Evolutionary conservation across 805 yeast species (phyloP), one percentile per base, ranked within the genome.

Genomic region (Saccharomycopsis lassenensis): DNA sequence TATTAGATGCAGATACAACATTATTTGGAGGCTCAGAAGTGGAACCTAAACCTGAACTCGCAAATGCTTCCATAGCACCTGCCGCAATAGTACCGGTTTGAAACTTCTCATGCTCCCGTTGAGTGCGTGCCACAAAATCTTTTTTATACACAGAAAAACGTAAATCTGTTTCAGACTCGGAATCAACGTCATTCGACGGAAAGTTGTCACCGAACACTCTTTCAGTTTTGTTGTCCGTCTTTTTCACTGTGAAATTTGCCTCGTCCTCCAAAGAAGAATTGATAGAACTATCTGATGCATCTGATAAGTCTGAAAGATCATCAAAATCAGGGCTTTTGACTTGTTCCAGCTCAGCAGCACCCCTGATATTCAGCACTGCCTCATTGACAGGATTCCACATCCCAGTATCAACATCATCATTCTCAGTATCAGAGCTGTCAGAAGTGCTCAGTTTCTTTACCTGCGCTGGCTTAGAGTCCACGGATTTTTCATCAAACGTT

Each of bases 181-280:
- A 16, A 17, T 39, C 41, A n/a, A 8, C 7, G 7, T 36, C 19
- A 5, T 25, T 31, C 4, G 46, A 33, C 20, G 39, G 42, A 21
- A 41, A 41, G 29, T 39, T 41, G 20, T 39, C 41, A 10, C 45
- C 45, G 31, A 41, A 41, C 11, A 41, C 45, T 15, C 23, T 31
- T 17, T 21, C 41, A n/a, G 19, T 17, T 1, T 24, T 30, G 10
- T 14, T 18, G 11, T 20, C 34, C 10, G 28, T 29, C 8, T 15
- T 24, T 11, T 31, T 20, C 6, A 22, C 16, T 8, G 21, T 20
- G 1, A 24, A 29, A 19, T 29, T 20, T 29, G 19, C 32, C 17
- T 29, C 32, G 15, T 29, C 12, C n/a, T n/a, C n/a, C n/a, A n/a
- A n/a, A n/a, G n/a, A n/a, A n/a, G n/a, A n/a, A n/a, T n/a, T n/a